Evolutionary conservation across 2,329 filamentous ascomycete species (phyloP).

Genomic region (Arthrobotrys musiformis): DNA sequence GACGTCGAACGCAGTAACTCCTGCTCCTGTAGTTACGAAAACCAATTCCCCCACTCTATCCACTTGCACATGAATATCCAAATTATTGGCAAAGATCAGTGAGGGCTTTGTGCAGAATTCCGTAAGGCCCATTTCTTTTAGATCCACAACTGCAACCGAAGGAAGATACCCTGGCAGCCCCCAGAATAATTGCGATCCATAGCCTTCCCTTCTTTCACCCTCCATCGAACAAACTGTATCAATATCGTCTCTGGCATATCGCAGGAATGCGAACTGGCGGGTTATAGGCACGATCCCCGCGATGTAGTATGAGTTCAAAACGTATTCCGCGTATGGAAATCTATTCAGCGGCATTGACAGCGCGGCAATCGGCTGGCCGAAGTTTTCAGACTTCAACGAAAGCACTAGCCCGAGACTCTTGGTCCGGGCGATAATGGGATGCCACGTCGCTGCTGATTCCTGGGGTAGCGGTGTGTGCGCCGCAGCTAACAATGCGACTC

Average conservation of each 20-base stretch:
- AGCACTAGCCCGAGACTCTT: slow-evolving; percentile 35
- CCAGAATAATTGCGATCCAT: slow-evolving; percentile 6
- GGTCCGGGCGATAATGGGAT: background rate
- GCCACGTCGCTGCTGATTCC: slow-evolving; percentile 4
- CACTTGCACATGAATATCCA: slow-evolving; percentile 27
- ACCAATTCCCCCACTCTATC: slow-evolving; percentile 39
- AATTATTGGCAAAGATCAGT: background rate
- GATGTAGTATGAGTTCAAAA: slow-evolving; percentile 27
- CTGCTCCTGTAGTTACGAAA: slow-evolving; percentile 21
- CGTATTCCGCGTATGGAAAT: slow-evolving; percentile 26
- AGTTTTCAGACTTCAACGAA: slow-evolving; percentile 2
- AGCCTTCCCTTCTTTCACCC: background rate
- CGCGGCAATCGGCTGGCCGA: slow-evolving; percentile 29
- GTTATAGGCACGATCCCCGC: background rate
- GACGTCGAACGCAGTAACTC: slow-evolving; percentile 46
- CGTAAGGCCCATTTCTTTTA: slow-evolving; percentile 6
- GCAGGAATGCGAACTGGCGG: slow-evolving; percentile 21
- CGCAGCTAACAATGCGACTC: background rate
- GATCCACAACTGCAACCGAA: background rate
- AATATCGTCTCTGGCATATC: slow-evolving; percentile 26
- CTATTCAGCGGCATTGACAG: slow-evolving; percentile 12
- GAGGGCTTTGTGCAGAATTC: background rate
- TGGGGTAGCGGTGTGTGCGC: slow-evolving; percentile 2
- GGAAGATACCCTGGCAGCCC: slow-evolving; percentile 29
- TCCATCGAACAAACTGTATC: slow-evolving; percentile 36